Evolutionary conservation across 169 alveolate species (phyloP).

Genomic region (Plasmodium blacklocki): DNA sequence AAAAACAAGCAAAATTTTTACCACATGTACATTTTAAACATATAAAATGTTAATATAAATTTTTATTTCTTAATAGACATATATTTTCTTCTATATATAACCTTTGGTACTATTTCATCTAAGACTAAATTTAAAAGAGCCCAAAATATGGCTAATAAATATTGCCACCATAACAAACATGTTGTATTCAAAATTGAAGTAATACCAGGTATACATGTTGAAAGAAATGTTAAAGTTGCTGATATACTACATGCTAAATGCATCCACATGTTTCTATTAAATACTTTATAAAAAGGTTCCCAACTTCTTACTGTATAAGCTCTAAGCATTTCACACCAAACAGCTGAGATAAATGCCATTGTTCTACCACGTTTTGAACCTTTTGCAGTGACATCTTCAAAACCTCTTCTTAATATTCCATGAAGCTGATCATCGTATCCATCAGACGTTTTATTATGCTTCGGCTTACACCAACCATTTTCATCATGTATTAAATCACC

Average conservation of each 20-base stretch:
- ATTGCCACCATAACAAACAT: slow-evolving; percentile 92
- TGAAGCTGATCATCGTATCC: slow-evolving; percentile 38
- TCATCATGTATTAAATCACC: slow-evolving; percentile 71
- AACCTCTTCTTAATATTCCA: slow-evolving; percentile 83
- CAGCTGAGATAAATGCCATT: slow-evolving; percentile 92
- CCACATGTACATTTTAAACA: slow-evolving; percentile 6
- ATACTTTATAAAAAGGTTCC: slow-evolving; percentile 90
- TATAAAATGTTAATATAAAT: neutral
- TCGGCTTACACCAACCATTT: slow-evolving; percentile 80
- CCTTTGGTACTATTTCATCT: slow-evolving; percentile 91
- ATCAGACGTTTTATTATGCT: neutral
- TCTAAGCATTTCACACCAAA: slow-evolving; percentile 93
- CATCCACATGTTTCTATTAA: slow-evolving; percentile 93
- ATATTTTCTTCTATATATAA: slow-evolving; percentile 82
- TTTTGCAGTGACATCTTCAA: slow-evolving; percentile 86
- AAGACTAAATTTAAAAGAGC: slow-evolving; percentile 88
- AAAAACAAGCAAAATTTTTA: slow-evolving; percentile 1
- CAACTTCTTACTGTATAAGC: slow-evolving; percentile 94
- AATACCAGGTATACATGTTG: slow-evolving; percentile 90
- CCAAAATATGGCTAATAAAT: slow-evolving; percentile 88
- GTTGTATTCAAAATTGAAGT: slow-evolving; percentile 85
- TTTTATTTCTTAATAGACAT: slow-evolving; percentile 22
- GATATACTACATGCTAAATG: slow-evolving; percentile 93
- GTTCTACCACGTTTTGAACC: slow-evolving; percentile 91
- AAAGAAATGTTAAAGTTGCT: slow-evolving; percentile 88